Evolutionary conservation across 306 rosid species (phyloP).

Genomic region (Astragalus membranaceus): DNA sequence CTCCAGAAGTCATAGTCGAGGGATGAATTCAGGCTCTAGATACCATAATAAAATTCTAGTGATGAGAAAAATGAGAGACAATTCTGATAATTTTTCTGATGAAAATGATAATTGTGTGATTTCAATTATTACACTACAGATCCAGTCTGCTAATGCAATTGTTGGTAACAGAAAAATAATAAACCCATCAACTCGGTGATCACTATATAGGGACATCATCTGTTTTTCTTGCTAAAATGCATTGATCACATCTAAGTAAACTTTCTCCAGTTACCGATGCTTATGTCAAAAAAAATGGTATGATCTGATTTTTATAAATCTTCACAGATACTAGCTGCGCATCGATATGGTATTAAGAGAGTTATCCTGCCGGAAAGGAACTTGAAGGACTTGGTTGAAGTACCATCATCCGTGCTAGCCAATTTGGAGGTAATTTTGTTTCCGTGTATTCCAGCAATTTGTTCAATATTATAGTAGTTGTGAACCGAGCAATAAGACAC

Average conservation of each 20-base stretch:
- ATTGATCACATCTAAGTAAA: not conserved
- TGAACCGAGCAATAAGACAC: not conserved
- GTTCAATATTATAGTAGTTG: not conserved
- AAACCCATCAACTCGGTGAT: not conserved
- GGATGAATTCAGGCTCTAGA: too few species aligned
- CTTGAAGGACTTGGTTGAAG: slow-evolving; percentile 88
- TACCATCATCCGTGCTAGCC: slow-evolving; percentile 73
- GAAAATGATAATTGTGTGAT: too few species aligned
- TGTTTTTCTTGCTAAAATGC: not conserved
- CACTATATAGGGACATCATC: not conserved
- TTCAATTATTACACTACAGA: too few species aligned
- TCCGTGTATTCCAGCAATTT: not conserved
- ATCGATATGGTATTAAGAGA: slow-evolving; percentile 80
- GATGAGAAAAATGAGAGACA: too few species aligned
- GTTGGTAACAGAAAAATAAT: not conserved
- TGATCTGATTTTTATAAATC: slow-evolving; percentile 15
- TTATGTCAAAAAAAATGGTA: not conserved
- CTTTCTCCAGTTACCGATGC: not conserved
- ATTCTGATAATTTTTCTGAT: too few species aligned
- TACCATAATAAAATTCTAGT: too few species aligned
- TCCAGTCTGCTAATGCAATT: not conserved
- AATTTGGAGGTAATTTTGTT: slow-evolving; percentile 64
- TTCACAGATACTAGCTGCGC: slow-evolving; percentile 89
- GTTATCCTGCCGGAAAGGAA: slow-evolving; percentile 92
- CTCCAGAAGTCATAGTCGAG: too few species aligned